phyloP scores from a whole-genome alignment of 1,139 yeast genomes.

The Eremothecium coryli region DNA sequence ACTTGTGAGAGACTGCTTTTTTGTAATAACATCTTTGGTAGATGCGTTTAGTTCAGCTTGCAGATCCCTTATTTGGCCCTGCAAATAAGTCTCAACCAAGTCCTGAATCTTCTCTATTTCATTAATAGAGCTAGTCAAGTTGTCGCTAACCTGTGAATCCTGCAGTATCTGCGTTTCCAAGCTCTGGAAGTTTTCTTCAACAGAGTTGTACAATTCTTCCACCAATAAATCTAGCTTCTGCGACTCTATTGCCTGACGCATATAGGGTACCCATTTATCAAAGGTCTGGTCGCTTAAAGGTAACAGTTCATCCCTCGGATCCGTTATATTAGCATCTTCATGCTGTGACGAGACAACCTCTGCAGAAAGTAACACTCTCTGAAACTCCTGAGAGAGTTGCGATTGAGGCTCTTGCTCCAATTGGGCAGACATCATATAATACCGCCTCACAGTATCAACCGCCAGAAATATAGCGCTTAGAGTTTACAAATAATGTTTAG shows the following conservation, averaged over 20 bases:
- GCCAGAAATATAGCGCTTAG: too few species aligned
- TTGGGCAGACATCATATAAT: slow-evolving; percentile 1
- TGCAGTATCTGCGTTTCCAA: slow-evolving; percentile 28
- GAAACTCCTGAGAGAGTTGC: slow-evolving; percentile 24
- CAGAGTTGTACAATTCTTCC: slow-evolving; percentile 26
- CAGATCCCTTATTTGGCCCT: slow-evolving; percentile 19
- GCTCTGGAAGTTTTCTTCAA: slow-evolving; percentile 30
- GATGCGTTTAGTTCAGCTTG: slow-evolving; percentile 50
- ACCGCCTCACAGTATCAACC: too few species aligned
- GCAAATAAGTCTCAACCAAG: slow-evolving; percentile 20
- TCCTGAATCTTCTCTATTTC: slow-evolving; percentile 26
- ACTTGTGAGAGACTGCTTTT: slow-evolving; percentile 47
- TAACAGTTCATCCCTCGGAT: slow-evolving; percentile 16
- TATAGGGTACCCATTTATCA: slow-evolving; percentile 30
- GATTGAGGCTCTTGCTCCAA: slow-evolving; percentile 26
- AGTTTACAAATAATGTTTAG: too few species aligned
- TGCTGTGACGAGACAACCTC: slow-evolving; percentile 7
- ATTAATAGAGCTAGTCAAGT: slow-evolving; percentile 24
- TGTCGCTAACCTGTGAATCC: slow-evolving; percentile 29
- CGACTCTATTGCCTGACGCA: slow-evolving; percentile 24
- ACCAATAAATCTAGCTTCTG: slow-evolving; percentile 18
- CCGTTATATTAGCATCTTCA: slow-evolving; percentile 1
- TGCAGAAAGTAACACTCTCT: slow-evolving; percentile 21
- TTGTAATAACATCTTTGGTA: slow-evolving; percentile 52
- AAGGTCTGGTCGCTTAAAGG: slow-evolving; percentile 24